Conservation (phyloP, 495 filamentous ascomycete species). For the Aspergillus baeticus region DNA sequence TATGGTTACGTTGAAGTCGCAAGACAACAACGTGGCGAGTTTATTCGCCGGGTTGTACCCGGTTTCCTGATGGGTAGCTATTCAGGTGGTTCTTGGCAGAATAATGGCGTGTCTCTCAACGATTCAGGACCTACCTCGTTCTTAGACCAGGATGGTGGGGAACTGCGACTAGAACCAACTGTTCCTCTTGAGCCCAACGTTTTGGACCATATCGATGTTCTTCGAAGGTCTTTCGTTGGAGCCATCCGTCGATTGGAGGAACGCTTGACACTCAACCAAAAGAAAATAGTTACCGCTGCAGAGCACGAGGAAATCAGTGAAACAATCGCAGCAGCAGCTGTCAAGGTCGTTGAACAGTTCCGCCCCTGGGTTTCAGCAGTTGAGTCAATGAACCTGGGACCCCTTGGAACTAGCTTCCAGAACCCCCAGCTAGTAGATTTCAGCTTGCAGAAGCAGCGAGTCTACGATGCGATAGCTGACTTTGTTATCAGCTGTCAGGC, state of each 20-base stretch:
- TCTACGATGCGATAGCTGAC: conserved; percentile 91
- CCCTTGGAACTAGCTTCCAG: conserved; percentile 70
- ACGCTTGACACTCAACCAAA: conserved; percentile 70
- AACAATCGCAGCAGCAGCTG: conserved; percentile 67
- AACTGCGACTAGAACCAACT: conserved; percentile 69
- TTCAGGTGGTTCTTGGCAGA: conserved; percentile 88
- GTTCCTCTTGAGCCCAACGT: conserved; percentile 70
- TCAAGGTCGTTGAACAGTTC: conserved; percentile 79
- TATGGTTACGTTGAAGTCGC: conserved; percentile 96
- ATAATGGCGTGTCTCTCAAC: conserved; percentile 71
- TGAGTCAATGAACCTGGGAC: conserved; percentile 82
- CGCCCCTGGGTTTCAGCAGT: conserved; percentile 83
- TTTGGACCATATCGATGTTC: conserved; percentile 80
- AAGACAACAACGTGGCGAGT: conserved; percentile 83
- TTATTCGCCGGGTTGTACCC: conserved; percentile 83
- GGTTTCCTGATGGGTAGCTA: conserved; percentile 86
- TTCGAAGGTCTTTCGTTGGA: conserved; percentile 74
- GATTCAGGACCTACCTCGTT: conserved; percentile 74
- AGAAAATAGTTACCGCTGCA: conserved; percentile 69
- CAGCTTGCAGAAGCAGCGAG: conserved; percentile 80
- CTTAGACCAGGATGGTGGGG: conserved; percentile 74
- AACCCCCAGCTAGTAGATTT: conserved; percentile 88
- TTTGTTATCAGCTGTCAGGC: conserved; percentile 82
- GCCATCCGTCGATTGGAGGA: conserved; percentile 85
- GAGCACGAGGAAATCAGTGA: conserved; percentile 74